Percentiles rank a stretch among this genome's conserved stretches.
These are phyloP conservation scores for Trametes sanguinea DNA, from an alignment of 768 basidiomycete species.

Conservation along the genomic window DNA sequence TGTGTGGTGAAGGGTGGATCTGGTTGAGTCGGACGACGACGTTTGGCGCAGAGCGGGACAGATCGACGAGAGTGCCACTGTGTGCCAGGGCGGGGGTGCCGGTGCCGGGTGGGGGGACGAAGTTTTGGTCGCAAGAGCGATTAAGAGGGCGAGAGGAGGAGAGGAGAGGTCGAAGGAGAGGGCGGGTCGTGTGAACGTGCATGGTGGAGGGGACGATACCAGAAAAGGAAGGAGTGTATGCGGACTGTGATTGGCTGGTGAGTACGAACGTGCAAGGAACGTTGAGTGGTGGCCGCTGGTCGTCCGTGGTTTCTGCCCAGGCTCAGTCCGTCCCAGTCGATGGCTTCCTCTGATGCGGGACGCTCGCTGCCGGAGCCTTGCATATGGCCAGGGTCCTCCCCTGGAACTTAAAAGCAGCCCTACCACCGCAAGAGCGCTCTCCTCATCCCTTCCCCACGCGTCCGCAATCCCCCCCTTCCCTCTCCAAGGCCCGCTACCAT, in stretches of 20 bases:
- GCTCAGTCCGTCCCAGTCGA: neutral
- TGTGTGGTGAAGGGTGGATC: conserved; percentile 4
- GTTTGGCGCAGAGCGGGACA: neutral
- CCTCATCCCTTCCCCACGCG: conserved; percentile 17
- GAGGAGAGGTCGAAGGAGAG: neutral
- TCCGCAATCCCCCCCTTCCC: neutral
- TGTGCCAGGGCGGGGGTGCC: neutral
- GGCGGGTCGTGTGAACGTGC: conserved; percentile 20
- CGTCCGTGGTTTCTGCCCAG: neutral
- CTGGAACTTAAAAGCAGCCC: conserved; percentile 15
- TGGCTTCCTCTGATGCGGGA: conserved; percentile 11
- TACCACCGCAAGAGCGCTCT: neutral
- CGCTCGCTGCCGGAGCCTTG: conserved; percentile 6
- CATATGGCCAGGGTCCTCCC: neutral
- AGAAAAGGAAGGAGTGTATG: conserved; percentile 3
- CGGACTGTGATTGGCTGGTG: conserved; percentile 21
- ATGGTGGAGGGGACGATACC: neutral
- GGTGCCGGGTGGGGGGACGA: neutral
- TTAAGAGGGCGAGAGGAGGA: neutral
- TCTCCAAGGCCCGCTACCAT: conserved; percentile 6
- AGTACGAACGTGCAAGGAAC: conserved; percentile 31
- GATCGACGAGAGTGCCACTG: neutral
- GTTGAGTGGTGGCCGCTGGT: neutral
- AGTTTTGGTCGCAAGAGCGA: neutral
- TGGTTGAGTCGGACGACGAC: neutral